Conservation (phyloP, 1,284 basidiomycete species). For the Paramarasmius palmivorus region DNA sequence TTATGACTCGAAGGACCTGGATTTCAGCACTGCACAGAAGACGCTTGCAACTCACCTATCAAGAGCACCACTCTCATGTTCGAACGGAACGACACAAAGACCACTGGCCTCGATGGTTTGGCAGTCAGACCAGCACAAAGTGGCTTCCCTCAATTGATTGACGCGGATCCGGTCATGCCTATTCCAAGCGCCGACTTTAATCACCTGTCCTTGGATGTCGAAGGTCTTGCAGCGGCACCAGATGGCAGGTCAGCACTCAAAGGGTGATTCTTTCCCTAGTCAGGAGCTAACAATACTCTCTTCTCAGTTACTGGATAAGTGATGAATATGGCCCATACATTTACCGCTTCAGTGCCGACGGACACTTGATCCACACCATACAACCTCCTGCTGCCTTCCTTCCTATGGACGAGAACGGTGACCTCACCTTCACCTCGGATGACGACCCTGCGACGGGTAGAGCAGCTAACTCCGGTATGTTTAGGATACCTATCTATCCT, state of each 20-base stretch:
- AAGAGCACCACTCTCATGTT: slow-evolving; percentile 52
- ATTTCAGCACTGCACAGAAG: slow-evolving; percentile 49
- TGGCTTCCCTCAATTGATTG: slow-evolving; percentile 29
- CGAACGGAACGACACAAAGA: slow-evolving; percentile 50
- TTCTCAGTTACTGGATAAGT: slow-evolving; percentile 55
- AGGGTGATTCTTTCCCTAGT: neutral
- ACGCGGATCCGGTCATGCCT: slow-evolving; percentile 44
- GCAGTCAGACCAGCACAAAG: slow-evolving; percentile 42
- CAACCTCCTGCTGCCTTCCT: slow-evolving; percentile 57
- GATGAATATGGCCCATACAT: slow-evolving; percentile 77
- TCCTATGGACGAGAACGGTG: slow-evolving; percentile 39
- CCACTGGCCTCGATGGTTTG: slow-evolving; percentile 63
- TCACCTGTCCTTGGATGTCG: slow-evolving; percentile 58
- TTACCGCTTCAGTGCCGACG: slow-evolving; percentile 50
- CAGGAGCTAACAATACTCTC: slow-evolving; percentile 3
- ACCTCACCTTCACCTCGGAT: slow-evolving; percentile 56
- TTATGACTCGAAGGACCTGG: slow-evolving; percentile 44
- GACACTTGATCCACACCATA: slow-evolving; percentile 56
- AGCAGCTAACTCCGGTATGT: slow-evolving; percentile 45
- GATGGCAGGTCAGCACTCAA: slow-evolving; percentile 50
- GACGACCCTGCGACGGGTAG: slow-evolving; percentile 52
- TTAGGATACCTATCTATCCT: neutral
- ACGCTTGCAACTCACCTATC: slow-evolving; percentile 58
- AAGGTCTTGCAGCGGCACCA: slow-evolving; percentile 57
- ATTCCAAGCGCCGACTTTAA: slow-evolving; percentile 45